phyloP scores from a whole-genome alignment of 176 grass and related monocot species.

The Eremochloa ophiuroides region DNA sequence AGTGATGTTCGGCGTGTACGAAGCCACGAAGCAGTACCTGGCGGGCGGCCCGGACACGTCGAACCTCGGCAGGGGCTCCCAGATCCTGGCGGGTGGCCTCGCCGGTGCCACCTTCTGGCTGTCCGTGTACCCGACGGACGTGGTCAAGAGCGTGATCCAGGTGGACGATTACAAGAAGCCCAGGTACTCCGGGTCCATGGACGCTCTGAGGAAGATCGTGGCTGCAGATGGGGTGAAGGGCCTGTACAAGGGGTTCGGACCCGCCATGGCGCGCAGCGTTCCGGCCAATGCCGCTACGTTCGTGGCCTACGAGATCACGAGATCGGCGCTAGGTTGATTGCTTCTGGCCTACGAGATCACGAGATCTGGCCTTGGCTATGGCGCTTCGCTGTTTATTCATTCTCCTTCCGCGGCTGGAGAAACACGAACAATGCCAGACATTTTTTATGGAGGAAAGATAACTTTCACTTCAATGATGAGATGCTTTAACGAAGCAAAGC shows the following conservation, averaged over 20 bases:
- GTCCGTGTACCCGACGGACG: slow-evolving; percentile 73
- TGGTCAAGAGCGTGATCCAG: slow-evolving; percentile 92
- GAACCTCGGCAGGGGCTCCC: slow-evolving; percentile 50
- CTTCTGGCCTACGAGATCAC: background rate
- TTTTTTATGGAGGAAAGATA: background rate
- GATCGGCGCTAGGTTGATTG: slow-evolving; percentile 61
- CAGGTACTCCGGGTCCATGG: slow-evolving; percentile 60
- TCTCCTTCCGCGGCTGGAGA: background rate
- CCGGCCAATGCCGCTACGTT: slow-evolving; percentile 83
- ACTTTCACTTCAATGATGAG: background rate
- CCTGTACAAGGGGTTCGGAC: slow-evolving; percentile 87
- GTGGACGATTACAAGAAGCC: slow-evolving; percentile 92
- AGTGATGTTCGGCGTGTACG: slow-evolving; percentile 84
- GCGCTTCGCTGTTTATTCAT: background rate
- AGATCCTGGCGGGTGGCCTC: slow-evolving; percentile 66
- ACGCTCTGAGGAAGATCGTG: slow-evolving; percentile 74
- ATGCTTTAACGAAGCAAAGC: slow-evolving; percentile 25
- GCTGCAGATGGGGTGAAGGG: slow-evolving; percentile 74
- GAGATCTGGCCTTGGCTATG: background rate
- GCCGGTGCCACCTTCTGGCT: slow-evolving; percentile 70
- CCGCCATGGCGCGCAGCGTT: slow-evolving; percentile 81
- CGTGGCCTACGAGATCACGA: slow-evolving; percentile 71
- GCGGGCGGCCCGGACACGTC: slow-evolving; percentile 71
- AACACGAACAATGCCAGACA: background rate
- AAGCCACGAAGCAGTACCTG: slow-evolving; percentile 64